Conservation (phyloP, 2,329 filamentous ascomycete species). For the Juglanconis sp. region DNA sequence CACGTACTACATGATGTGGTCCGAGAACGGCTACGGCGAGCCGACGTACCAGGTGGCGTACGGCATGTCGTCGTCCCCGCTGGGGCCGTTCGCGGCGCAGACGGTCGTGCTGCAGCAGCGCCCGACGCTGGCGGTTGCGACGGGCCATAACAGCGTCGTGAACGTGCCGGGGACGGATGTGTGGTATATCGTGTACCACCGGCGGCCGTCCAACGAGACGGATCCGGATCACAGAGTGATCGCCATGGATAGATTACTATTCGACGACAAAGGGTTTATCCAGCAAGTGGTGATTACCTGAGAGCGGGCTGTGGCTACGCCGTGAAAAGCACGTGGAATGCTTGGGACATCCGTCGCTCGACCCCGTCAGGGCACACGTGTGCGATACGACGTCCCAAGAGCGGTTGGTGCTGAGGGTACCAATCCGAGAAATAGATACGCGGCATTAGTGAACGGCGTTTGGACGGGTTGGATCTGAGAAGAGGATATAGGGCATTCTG, state of each 20-base stretch:
- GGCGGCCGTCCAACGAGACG: not conserved
- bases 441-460: not conserved
- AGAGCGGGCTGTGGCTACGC: not conserved
- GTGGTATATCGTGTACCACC: constrained; percentile 15
- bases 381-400: no score
- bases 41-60: constrained; percentile 14
- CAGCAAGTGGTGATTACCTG: constrained; percentile 1
- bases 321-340: not conserved
- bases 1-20: constrained; percentile 17
- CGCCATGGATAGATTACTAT: constrained; percentile 9
- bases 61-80: constrained; percentile 7
- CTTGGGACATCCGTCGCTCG: not conserved
- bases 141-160: constrained; percentile 13
- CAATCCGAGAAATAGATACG: not conserved
- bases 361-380: no score
- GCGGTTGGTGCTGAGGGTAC: no score
- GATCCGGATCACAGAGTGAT: constrained; percentile 1
- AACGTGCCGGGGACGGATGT: constrained; percentile 14
- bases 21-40: constrained; percentile 15
- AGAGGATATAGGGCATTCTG: not conserved
- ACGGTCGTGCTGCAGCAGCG: constrained; percentile 6
- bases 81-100: constrained; percentile 2
- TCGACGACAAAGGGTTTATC: constrained; percentile 2
- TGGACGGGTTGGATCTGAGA: not conserved
- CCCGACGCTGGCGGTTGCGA: constrained; percentile 2